Percentiles rank a stretch among this genome's conserved stretches.
These are phyloP conservation scores for Ambispora gerdemannii DNA, from an alignment of 192 early-diverging fungal genomes.

Conservation along the genomic window DNA sequence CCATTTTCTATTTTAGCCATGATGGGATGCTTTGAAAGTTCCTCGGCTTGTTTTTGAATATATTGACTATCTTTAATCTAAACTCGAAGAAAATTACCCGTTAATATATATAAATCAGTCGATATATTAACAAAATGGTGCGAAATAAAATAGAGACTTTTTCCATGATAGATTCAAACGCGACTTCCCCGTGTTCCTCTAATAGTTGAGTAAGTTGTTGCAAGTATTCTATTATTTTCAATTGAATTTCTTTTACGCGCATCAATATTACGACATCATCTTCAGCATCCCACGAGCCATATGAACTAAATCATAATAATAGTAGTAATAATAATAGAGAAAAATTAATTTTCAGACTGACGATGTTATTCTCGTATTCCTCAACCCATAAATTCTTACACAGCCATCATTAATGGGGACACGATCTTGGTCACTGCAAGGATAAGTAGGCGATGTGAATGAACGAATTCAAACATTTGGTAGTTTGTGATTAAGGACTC, in stretches of 20 bases:
- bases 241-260: background rate
- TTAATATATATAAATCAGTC: background rate
- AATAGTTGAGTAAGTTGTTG: background rate
- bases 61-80: background rate
- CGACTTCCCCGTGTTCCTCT: background rate
- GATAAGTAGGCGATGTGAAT: slow-evolving; percentile 1
- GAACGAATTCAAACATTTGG: slow-evolving; percentile 7
- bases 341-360: background rate
- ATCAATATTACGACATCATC: background rate
- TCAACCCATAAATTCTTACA: background rate
- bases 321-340: background rate
- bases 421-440: background rate
- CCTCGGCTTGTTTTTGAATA: background rate
- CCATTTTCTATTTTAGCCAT: slow-evolving; percentile 8
- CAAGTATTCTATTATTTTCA: slow-evolving; percentile 19
- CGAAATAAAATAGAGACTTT: background rate
- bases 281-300: slow-evolving; percentile 1
- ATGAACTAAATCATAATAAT: background rate
- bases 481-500: slow-evolving; percentile 1
- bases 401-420: slow-evolving; percentile 29
- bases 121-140: no score
- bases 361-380: background rate
- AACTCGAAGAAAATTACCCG: background rate
- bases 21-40: slow-evolving; percentile 10
- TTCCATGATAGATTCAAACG: slow-evolving; percentile 7